Percentiles rank a stretch among this genome's conserved stretches.
These are phyloP conservation scores for Colletotrichum simmondsii DNA, from an alignment of 2,329 filamentous ascomycete genomes.

Conservation along the genomic window DNA sequence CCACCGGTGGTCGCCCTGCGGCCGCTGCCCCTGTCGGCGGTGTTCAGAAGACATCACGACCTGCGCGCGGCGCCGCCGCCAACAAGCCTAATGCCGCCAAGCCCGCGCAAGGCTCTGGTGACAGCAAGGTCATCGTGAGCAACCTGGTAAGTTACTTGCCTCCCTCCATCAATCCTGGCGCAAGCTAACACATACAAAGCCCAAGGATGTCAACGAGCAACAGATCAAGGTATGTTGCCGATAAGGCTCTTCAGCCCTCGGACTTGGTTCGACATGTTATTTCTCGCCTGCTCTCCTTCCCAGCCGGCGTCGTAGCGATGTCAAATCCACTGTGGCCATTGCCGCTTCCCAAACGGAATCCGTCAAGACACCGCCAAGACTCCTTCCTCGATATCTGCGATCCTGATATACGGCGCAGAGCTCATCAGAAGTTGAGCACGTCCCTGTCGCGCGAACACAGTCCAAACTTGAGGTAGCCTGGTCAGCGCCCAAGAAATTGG, in stretches of 20 bases:
- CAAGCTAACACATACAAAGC: conserved; percentile 70
- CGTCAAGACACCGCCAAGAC: conserved; percentile 35
- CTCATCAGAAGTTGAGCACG: conserved; percentile 67
- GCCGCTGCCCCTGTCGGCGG: conserved; percentile 82
- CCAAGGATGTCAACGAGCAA: conserved; percentile 93
- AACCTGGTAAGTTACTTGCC: conserved; percentile 79
- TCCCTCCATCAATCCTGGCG: background rate
- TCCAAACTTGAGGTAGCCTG: conserved; percentile 58
- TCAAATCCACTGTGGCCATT: conserved; percentile 26
- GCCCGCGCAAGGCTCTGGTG: conserved; percentile 69
- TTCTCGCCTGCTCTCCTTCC: conserved; percentile 51
- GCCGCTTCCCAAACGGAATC: conserved; percentile 24
- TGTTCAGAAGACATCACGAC: conserved; percentile 80
- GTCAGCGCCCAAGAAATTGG: conserved; percentile 57
- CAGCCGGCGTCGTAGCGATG: conserved; percentile 39
- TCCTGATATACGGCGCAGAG: conserved; percentile 44
- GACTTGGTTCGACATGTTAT: conserved; percentile 75
- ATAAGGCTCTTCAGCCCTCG: conserved; percentile 76
- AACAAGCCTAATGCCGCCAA: conserved; percentile 74
- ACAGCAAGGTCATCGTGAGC: conserved; percentile 98
- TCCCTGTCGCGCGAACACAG: conserved; percentile 61
- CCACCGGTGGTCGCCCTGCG: conserved; percentile 63
- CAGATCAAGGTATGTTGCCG: conserved; percentile 99
- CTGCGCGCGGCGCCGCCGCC: conserved; percentile 63
- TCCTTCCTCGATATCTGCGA: conserved; percentile 44